Base-by-base conservation (phyloP, 2,329 filamentous ascomycete species). In the Xylariaceae sp. region DNA sequence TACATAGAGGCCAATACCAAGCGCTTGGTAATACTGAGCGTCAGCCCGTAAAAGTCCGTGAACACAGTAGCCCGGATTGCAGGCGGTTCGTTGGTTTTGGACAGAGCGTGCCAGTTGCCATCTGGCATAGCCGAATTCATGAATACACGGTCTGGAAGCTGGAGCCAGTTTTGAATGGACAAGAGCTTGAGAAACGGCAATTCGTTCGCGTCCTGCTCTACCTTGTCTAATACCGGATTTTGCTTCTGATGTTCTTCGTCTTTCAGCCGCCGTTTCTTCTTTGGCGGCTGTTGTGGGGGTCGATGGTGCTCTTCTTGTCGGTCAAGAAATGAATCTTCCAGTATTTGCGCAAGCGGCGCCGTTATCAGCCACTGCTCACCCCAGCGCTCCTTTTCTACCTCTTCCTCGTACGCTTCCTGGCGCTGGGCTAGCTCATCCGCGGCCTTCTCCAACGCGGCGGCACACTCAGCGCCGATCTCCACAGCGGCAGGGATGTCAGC, bases 61-160 rank as follows among this genome's bases (percentile, higher is more conserved):
- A 95, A 78, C 0, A 88, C 84, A 1, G 88, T 91, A 6, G 84
- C 80, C 61, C 87, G 84, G 19, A 96, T 81, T 0, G 86, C 83
- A 0, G 91, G 91, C 2, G 74, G 74, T 15, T 56, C 52, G 47
- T 60, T 7, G 19, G 81, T 77, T n/a, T 79, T 76, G 18, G 79
- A 77, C 7, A 88, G 63, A 37, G 74, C 76, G 32, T 73, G 74
- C 89, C 88, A 95, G 65, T 89, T 91, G 51, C 81, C 78, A 50
- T 83, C 80, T 12, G 76, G 71, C 40, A 80, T 73, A 2, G 74
- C 68, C 12, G 78, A 77, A 56, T 92, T 92, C 89, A 95, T 92
- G 67, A 92, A 94, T 1, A 92, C 63, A 1, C 75, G 74, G 43
- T 80, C 75, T 0, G 87, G 85, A 3, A 94, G 74, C 5, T 71